phyloP scores from a whole-genome alignment of 1,284 basidiomycete genomes.

The Tetrapyrgos nigripes region DNA sequence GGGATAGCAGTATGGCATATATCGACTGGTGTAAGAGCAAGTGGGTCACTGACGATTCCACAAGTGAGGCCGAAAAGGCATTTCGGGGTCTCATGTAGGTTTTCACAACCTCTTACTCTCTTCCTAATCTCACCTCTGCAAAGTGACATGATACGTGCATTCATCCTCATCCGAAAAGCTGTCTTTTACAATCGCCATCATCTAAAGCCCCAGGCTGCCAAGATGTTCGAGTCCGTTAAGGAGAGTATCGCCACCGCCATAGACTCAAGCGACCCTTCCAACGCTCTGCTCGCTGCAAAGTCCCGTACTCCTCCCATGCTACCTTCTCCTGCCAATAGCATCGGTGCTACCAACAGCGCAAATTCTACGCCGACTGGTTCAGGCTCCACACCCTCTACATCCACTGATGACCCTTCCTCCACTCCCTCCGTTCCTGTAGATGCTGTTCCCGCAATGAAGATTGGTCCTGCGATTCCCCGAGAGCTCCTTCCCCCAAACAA shows the following conservation, averaged over 20 bases:
- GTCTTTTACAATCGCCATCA: slow-evolving; percentile 49
- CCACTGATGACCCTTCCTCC: slow-evolving; percentile 26
- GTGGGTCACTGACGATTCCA: slow-evolving; percentile 65
- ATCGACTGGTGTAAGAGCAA: slow-evolving; percentile 71
- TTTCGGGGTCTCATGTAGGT: slow-evolving; percentile 79
- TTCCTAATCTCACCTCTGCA: slow-evolving; percentile 27
- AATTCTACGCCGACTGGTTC: slow-evolving; percentile 74
- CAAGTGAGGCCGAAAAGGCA: slow-evolving; percentile 73
- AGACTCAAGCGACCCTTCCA: slow-evolving; percentile 39
- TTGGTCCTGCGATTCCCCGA: slow-evolving; percentile 38
- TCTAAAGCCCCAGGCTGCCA: slow-evolving; percentile 52
- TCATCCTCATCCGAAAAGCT: slow-evolving; percentile 67
- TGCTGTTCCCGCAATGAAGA: slow-evolving; percentile 28
- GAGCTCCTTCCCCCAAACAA: slow-evolving; percentile 42
- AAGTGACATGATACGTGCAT: slow-evolving; percentile 78
- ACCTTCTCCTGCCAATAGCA: slow-evolving; percentile 78
- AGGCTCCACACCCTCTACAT: slow-evolving; percentile 49
- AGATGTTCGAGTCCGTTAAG: slow-evolving; percentile 41
- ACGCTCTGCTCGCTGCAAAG: slow-evolving; percentile 43
- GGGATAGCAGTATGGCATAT: slow-evolving; percentile 68
- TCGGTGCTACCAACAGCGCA: slow-evolving; percentile 66
- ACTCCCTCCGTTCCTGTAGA: slow-evolving; percentile 29
- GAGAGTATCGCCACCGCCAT: slow-evolving; percentile 53
- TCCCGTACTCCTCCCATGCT: slow-evolving; percentile 63
- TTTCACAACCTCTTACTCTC: slow-evolving; percentile 34